Evolutionary conservation across 306 rosid genomes (phyloP), one percentile per base, ranked within the genome.

Genomic region (Prunus mongolica): DNA sequence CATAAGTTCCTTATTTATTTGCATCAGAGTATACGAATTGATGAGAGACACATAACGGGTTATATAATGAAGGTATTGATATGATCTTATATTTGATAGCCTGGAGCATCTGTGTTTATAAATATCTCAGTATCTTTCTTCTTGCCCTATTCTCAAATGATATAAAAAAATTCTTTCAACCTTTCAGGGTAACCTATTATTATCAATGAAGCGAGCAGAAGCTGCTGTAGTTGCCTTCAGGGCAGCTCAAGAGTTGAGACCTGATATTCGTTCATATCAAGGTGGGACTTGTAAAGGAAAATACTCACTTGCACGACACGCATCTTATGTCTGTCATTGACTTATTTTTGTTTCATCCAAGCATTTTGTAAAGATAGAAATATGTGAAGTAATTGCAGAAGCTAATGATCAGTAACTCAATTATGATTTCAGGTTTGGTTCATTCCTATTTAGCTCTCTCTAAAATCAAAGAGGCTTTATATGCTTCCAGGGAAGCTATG

Each of bases 401-500:
- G 27, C 73, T 77, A 75, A 50, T 72, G 76, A 78, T 73, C 34
- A 18, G 51, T 45, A 77, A 60, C 78, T 80, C 60, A n/a, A 68
- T 63, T 82, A 58, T 76, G 81, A 32, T 84, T 85, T 58, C 86
- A 96, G 99, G 98, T 77, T 87, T 96, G 86, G 99, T 96, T 77
- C 98, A 92, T 80, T 91, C 99, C 50, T 91, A 89, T 86, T 83
- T 96, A 82, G 88, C 90, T 55, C 93, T 96, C 72, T 83, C 90
- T 69, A 96, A 96, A 87, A 82, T 87, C 64, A 96, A 96, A 84
- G 99, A 96, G 84, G 98, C 99, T 78, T 79, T 96, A 69, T 89
- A 96, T 88, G 97, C 98, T 71, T 84, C 99, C 9, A 89, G 99
- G 89, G 99, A 92, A 86, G 99, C 99, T 57, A 93, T 96, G 99